Evolutionary conservation across 2,329 filamentous ascomycete genomes (phyloP).

Genomic region (Pestalotiopsis sp.): DNA sequence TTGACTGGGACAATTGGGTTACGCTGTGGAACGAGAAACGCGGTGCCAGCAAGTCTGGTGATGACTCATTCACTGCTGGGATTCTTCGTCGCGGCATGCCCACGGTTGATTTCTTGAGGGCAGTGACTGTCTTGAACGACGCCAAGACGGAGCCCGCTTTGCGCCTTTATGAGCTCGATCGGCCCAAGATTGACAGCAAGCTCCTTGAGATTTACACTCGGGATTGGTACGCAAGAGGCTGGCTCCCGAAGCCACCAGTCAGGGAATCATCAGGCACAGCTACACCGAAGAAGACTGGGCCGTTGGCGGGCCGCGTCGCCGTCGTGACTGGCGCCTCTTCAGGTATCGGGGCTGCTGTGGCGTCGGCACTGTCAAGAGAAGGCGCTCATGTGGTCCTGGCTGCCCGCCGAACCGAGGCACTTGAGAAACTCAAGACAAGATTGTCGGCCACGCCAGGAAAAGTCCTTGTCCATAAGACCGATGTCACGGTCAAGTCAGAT

Average conservation of each 20-base stretch:
- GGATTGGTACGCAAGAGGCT: conserved; percentile 80
- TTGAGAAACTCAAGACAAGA: conserved; percentile 68
- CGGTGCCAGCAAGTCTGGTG: conserved; percentile 64
- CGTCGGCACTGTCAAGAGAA: conserved; percentile 68
- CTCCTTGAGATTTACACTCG: conserved; percentile 79
- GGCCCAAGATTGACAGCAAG: conserved; percentile 69
- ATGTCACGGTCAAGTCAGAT: conserved; percentile 69
- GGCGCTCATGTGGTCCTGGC: conserved; percentile 74
- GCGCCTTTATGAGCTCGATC: conserved; percentile 53
- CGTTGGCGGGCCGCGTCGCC: conserved; percentile 70
- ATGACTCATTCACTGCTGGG: conserved; percentile 76
- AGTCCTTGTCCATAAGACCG: conserved; percentile 70
- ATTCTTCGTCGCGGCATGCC: conserved; percentile 84
- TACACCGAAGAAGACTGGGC: conserved; percentile 49
- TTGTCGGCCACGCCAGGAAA: conserved; percentile 62
- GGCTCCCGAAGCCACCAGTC: conserved; percentile 66
- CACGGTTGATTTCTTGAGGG: conserved; percentile 69
- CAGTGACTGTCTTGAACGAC: conserved; percentile 76
- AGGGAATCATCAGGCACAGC: conserved; percentile 1
- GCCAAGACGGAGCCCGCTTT: conserved; percentile 66
- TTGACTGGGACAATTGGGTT: conserved; percentile 77
- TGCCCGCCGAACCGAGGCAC: conserved; percentile 69
- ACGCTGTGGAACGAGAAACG: conserved; percentile 73
- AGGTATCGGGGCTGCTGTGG: conserved; percentile 78
- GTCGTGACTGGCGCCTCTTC: conserved; percentile 81